phyloP scores from a whole-genome alignment of 2,329 filamentous ascomycete genomes.

The Botryotinia globosa region DNA sequence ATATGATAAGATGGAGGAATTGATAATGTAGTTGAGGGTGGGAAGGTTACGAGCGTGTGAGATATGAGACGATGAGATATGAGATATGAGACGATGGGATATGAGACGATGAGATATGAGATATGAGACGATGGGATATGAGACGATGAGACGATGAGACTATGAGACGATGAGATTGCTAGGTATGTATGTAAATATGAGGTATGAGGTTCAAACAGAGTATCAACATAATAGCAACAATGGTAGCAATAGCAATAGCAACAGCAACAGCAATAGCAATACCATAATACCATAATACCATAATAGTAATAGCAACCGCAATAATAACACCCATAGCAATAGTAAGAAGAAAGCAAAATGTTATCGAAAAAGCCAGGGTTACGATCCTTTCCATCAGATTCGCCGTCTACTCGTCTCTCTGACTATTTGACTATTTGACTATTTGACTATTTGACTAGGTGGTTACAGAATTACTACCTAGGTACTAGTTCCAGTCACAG shows the following conservation, averaged over 20 bases:
- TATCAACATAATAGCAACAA: neutral
- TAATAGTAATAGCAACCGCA: no score
- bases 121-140: neutral
- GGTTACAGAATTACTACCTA: neutral
- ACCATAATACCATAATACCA: no score
- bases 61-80: neutral
- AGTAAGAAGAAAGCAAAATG: neutral
- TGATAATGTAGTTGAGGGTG: neutral
- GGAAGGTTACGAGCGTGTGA: neutral
- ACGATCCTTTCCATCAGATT: conserved; percentile 4
- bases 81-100: no score
- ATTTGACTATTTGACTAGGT: neutral
- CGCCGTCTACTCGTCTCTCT: neutral
- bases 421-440: neutral
- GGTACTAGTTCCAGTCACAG: neutral
- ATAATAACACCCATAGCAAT: neutral
- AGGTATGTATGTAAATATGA: neutral
- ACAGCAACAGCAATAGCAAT: no score
- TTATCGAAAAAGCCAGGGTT: neutral
- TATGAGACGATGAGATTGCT: no score
- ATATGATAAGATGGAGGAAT: neutral
- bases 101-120: neutral
- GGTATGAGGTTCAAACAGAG: neutral
- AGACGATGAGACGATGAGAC: no score
- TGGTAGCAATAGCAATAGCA: no score